These are phyloP conservation scores for Cordia subcordata DNA, from an alignment of 257 asterid genomes.

Conservation along the genomic window DNA sequence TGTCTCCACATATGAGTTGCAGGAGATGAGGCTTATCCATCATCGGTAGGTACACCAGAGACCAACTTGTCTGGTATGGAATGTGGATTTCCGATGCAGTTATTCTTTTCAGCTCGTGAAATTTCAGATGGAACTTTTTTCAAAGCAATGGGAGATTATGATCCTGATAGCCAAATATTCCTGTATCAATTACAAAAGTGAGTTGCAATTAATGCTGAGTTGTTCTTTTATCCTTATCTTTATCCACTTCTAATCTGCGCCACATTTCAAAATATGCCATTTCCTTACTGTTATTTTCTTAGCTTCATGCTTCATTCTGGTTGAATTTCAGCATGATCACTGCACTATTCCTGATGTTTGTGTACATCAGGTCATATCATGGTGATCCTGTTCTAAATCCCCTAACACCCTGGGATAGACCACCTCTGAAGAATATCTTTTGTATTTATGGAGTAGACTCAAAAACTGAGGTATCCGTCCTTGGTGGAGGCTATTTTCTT, in stretches of 20 bases:
- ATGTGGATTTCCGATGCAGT: slow-evolving; percentile 74
- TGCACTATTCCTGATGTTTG: slow-evolving; percentile 18
- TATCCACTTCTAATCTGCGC: background rate
- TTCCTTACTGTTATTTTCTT: background rate
- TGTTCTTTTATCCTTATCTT: background rate
- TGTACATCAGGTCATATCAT: slow-evolving; percentile 73
- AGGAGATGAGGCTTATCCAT: slow-evolving; percentile 86
- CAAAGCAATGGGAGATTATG: slow-evolving; percentile 74
- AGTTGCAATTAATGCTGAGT: slow-evolving; percentile 23
- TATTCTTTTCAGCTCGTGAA: slow-evolving; percentile 97
- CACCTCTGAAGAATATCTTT: slow-evolving; percentile 94
- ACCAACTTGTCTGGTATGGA: slow-evolving; percentile 58
- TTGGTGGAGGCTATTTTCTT: slow-evolving; percentile 12
- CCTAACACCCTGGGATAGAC: slow-evolving; percentile 98
- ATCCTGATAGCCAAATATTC: slow-evolving; percentile 76
- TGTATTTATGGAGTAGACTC: slow-evolving; percentile 86
- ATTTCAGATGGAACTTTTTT: slow-evolving; percentile 89
- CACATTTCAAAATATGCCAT: background rate
- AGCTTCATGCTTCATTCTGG: background rate
- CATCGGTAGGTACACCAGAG: slow-evolving; percentile 45
- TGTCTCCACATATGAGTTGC: slow-evolving; percentile 23
- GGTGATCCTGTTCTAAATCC: slow-evolving; percentile 95
- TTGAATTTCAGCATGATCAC: background rate
- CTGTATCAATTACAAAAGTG: slow-evolving; percentile 67
- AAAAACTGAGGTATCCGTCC: slow-evolving; percentile 81